These are phyloP conservation scores for Blastobotrys attinorum DNA, from an alignment of 805 yeast genomes.

Conservation along the genomic window DNA sequence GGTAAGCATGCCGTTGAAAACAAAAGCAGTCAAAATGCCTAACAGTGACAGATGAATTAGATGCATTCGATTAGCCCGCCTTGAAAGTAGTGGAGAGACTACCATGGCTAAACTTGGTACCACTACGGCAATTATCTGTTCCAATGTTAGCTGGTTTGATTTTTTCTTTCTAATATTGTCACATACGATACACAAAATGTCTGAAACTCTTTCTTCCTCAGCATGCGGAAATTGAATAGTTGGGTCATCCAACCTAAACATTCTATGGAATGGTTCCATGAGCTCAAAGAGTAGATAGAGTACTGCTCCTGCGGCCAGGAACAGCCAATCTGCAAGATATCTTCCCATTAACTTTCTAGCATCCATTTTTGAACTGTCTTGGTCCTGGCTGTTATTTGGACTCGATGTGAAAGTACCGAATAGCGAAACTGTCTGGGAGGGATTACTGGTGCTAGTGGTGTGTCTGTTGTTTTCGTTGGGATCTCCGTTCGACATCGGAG, in stretches of 20 bases:
- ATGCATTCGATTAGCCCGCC: constrained; percentile 26
- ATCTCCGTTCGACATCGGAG: too few species aligned
- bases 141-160: too few species aligned
- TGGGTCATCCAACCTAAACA: constrained; percentile 66
- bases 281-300: constrained; percentile 10
- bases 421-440: too few species aligned
- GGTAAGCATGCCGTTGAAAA: constrained; percentile 55
- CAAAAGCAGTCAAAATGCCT: constrained; percentile 56
- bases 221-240: constrained; percentile 80
- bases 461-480: too few species aligned
- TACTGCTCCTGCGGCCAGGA: constrained; percentile 7
- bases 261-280: constrained; percentile 63
- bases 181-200: constrained; percentile 38
- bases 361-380: too few species aligned
- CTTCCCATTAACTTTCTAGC: too few species aligned
- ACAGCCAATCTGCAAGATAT: constrained; percentile 17
- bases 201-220: constrained; percentile 61
- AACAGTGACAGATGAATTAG: constrained; percentile 55
- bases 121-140: constrained; percentile 7
- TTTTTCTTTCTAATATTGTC: too few species aligned
- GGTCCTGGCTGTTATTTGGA: too few species aligned
- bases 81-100: constrained; percentile 20
- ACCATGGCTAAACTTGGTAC: constrained; percentile 18
- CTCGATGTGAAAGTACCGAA: too few species aligned
- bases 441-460: too few species aligned